phyloP scores from a whole-genome alignment of 768 basidiomycete genomes.

The Cantharellus anzutake region DNA sequence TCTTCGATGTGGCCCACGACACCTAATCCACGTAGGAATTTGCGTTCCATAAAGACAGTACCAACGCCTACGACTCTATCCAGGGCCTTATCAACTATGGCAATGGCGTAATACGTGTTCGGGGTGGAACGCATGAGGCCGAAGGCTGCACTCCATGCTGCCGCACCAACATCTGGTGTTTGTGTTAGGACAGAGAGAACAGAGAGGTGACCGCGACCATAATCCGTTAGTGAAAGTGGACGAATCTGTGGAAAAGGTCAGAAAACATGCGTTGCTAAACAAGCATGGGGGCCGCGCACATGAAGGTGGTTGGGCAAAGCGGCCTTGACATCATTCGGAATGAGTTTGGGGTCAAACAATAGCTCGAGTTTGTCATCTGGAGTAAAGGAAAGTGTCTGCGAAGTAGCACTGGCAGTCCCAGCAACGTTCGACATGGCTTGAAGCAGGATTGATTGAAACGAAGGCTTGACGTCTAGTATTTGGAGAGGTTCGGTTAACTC shows the following conservation, averaged over 20 bases:
- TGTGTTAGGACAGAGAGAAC: slow-evolving; percentile 58
- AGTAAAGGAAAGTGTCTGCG: slow-evolving; percentile 21
- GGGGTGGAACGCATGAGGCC: slow-evolving; percentile 29
- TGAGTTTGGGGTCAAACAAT: slow-evolving; percentile 52
- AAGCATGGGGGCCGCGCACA: slow-evolving; percentile 21
- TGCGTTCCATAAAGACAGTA: slow-evolving; percentile 75
- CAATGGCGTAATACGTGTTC: slow-evolving; percentile 64
- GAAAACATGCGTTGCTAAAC: neutral
- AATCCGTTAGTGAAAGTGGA: slow-evolving; percentile 73
- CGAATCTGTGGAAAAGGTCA: slow-evolving; percentile 40
- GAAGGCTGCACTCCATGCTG: slow-evolving; percentile 55
- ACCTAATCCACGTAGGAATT: slow-evolving; percentile 77
- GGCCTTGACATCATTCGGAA: slow-evolving; percentile 41
- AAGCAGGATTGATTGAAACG: neutral
- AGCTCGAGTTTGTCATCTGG: slow-evolving; percentile 54
- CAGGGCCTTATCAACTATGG: slow-evolving; percentile 53
- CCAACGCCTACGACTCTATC: slow-evolving; percentile 76
- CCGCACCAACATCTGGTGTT: slow-evolving; percentile 44
- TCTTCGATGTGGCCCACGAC: slow-evolving; percentile 94
- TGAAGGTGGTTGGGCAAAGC: slow-evolving; percentile 48
- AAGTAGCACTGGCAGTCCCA: neutral
- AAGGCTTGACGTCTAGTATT: neutral
- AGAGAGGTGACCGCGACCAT: slow-evolving; percentile 61
- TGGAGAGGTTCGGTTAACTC: neutral
- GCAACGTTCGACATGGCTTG: neutral